Conservation (phyloP, 495 filamentous ascomycete genomes). For the Stereocaulon alpinum region DNA sequence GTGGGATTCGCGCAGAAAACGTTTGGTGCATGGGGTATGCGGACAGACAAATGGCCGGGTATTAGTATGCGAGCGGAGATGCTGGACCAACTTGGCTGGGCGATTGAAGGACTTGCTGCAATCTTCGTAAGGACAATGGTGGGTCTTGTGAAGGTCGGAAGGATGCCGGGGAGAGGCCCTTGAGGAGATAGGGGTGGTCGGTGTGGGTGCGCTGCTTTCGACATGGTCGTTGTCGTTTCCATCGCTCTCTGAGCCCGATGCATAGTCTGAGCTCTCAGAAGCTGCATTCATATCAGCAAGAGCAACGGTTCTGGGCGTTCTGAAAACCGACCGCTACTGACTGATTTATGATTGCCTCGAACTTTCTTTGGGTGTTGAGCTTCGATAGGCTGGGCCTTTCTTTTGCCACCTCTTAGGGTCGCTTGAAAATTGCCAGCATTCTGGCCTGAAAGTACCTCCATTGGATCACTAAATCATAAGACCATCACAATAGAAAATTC, state of each 20-base stretch:
- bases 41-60: constrained; percentile 65
- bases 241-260: neutral
- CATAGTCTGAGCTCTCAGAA: neutral
- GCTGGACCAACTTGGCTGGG: constrained; percentile 65
- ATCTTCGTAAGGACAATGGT: constrained; percentile 54
- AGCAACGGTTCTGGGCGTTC: too few relatives aligned
- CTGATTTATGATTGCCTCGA: neutral
- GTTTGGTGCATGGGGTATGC: constrained; percentile 60
- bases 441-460: neutral
- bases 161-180: constrained; percentile 35
- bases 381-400: neutral
- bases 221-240: neutral
- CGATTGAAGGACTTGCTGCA: constrained; percentile 83
- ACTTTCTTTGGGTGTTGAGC: neutral
- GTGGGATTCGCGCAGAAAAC: constrained; percentile 72
- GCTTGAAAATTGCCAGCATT: neutral
- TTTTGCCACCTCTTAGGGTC: neutral
- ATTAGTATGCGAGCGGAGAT: constrained; percentile 69
- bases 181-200: constrained; percentile 20
- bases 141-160: constrained; percentile 57
- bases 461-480: neutral
- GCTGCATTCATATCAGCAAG: neutral
- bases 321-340: neutral
- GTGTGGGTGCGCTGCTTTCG: constrained; percentile 10
- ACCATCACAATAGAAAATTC: neutral